A percentile compares a stretch with the other conserved stretches of the same genome.
These are phyloP conservation scores for Excoecaria cochinchinensis DNA, from an alignment of 345 rosid genomes.

Conservation along the genomic window DNA sequence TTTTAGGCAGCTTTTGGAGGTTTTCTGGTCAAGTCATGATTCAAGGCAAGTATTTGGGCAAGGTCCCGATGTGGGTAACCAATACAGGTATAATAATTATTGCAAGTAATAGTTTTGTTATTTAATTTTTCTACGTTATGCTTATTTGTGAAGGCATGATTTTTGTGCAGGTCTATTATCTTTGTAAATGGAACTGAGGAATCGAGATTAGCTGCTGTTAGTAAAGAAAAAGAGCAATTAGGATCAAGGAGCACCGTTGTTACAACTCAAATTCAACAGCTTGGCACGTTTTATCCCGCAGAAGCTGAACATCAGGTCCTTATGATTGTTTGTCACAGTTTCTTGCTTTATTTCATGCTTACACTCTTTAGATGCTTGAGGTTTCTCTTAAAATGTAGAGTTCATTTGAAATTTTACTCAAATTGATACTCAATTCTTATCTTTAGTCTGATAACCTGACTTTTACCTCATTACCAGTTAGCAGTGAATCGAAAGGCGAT, in stretches of 20 bases:
- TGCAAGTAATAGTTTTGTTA: not conserved
- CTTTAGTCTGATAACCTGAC: too few relatives aligned
- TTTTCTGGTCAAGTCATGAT: constrained; percentile 93
- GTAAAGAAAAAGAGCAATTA: constrained; percentile 85
- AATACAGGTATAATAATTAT: constrained; percentile 61
- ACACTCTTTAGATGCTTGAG: not conserved
- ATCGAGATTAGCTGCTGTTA: constrained; percentile 57
- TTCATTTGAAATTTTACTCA: too few relatives aligned
- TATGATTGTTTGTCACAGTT: not conserved
- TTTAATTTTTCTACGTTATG: not conserved
- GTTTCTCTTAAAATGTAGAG: not conserved
- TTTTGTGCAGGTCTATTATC: constrained; percentile 60
- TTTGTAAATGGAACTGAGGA: constrained; percentile 87
- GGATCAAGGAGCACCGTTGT: constrained; percentile 68
- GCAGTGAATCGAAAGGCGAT: not conserved
- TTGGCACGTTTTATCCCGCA: constrained; percentile 66
- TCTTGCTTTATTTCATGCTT: not conserved
- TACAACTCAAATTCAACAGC: constrained; percentile 79
- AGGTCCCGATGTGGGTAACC: constrained; percentile 95
- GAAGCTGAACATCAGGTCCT: constrained; percentile 93
- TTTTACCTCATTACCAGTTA: not conserved
- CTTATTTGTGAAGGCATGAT: constrained; percentile 2
- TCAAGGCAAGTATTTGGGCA: constrained; percentile 90
- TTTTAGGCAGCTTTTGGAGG: constrained; percentile 75
- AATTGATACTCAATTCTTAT: too few relatives aligned